Evolutionary conservation across 768 basidiomycete species (phyloP), one percentile per base, ranked within the genome.

Genomic region (Leucocoprinus leucothites): DNA sequence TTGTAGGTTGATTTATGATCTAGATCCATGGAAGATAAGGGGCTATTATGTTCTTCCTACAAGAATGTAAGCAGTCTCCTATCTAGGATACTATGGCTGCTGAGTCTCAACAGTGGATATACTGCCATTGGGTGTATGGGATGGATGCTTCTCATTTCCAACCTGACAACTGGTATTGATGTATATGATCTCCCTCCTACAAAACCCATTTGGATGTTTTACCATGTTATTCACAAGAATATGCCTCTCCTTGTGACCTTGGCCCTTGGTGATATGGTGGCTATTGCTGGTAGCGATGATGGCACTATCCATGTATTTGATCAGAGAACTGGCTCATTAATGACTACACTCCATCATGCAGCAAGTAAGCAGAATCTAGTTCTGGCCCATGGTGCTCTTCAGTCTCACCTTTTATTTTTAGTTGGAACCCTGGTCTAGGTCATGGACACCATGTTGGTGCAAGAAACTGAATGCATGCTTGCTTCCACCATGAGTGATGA

Each of bases 11-110:
- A 26, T 45, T 25, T 45, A 45, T 25, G 13, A 25, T 8, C 8
- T 48, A n/a, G 31, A 48, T n/a, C 47, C 47, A 28, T 48, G 47
- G 47, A 48, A 19, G 47, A 14, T 48, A 11, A 31, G n/a, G 25
- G 47, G 19, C 9, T 16, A 34, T 22, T 48, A 48, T 21, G 9
- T 48, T 21, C 47, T 48, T 35, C 26, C 0, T n/a, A 48, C 47
- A 16, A 48, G 47, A 34, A 35, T 48, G 47, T 48, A 48, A 28
- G 47, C 16, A 3, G 7, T 16, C 25, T 31, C 28, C 28, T 2
- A 19, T 35, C 9, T 34, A 16, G 13, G 4, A 45, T 21, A 19
- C 31, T 31, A 5, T 11, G 31, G 6, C 11, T 11, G 11, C 31
- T 5, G 11, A 31, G 31, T 5, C 19, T 22, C 24, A 22, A 21